Base-by-base conservation (phyloP, 257 asterid genomes). In the Nicotiana obtusifolia region DNA sequence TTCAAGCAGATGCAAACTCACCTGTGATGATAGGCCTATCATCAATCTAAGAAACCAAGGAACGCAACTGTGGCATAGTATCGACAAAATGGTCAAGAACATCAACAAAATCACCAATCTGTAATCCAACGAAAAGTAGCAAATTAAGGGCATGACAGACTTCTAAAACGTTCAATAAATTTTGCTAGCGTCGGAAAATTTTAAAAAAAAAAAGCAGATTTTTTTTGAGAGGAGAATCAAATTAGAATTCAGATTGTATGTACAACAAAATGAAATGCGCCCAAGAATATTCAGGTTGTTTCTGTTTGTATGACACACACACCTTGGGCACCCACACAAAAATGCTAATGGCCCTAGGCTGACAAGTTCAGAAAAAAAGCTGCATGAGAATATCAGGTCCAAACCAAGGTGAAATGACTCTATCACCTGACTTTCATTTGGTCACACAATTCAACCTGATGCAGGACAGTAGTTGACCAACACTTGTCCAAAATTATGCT, bases 31-130 rank as follows among this genome's bases (percentile, higher is more conserved):
- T 69, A 93, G 90, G 85, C 91, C 86, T 71, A 89, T 92, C 96
- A 93, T 91, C 92, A 93, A 84, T 91, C 89, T 93, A 81, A 93
- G 89, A 84, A 92, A 89, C 94, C 93, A 79, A 80, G 96, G 97
- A 76, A 93, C 84, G 69, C 90, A 91, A 49, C 92, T 92, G 80
- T 91, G 90, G 68, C 91, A 89, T 77, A 90, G 80, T 77, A 92
- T 78, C 20, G 92, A 82, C 86, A 92, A 88, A 75, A 85, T 64
- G 37, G 89, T 84, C 85, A 93, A 84, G 89, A 92, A 93, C 53
- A 86, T 78, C 60, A 84, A 57, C 80, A 93, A 82, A 86, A 87
- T 86, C 84, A 93, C 86, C 88, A 91, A 87, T 90, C 98, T 93
- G 87, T 20, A 84, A 85, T 56, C 87, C 81, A 69, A 62, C 81